Percentiles rank a stretch among this genome's conserved stretches.
Evolutionary conservation across 2,329 filamentous ascomycete genomes (phyloP).

Genomic region (Calonectria fujianensis): DNA sequence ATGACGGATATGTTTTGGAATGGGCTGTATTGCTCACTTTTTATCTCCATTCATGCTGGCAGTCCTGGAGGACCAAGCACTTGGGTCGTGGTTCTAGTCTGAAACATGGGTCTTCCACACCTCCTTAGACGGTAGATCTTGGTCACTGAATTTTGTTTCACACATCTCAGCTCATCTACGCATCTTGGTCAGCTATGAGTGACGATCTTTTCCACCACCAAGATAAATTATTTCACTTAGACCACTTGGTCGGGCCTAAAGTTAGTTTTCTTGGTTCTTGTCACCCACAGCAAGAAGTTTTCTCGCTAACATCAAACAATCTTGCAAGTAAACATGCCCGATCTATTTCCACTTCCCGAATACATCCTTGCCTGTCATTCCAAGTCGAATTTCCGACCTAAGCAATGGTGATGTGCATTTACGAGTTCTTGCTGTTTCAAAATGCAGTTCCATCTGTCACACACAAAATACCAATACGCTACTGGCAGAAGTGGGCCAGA

Average conservation of each 20-base stretch:
- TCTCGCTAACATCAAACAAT: not conserved
- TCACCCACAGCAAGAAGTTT: not conserved
- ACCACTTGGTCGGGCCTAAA: not conserved
- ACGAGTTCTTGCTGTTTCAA: not conserved
- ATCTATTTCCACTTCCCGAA: not conserved
- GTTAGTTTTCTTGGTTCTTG: not conserved
- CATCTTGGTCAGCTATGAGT: not conserved
- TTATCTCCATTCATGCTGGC: not conserved
- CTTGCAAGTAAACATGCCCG: not conserved
- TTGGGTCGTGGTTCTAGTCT: not conserved
- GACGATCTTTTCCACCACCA: not conserved
- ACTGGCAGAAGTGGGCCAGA: too few relatives aligned
- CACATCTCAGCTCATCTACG: not conserved
- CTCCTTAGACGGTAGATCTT: not conserved
- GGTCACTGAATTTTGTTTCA: not conserved
- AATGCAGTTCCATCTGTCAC: too few relatives aligned
- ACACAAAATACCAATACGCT: too few relatives aligned
- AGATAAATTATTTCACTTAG: not conserved
- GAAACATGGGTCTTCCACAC: not conserved
- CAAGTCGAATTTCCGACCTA: not conserved
- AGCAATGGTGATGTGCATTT: not conserved
- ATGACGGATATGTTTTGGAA: not conserved
- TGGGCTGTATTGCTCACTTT: not conserved
- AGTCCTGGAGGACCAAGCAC: not conserved
- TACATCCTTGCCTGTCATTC: not conserved